These are phyloP conservation scores for Daldinia childiae DNA, from an alignment of 495 filamentous ascomycete genomes.

Conservation along the genomic window DNA sequence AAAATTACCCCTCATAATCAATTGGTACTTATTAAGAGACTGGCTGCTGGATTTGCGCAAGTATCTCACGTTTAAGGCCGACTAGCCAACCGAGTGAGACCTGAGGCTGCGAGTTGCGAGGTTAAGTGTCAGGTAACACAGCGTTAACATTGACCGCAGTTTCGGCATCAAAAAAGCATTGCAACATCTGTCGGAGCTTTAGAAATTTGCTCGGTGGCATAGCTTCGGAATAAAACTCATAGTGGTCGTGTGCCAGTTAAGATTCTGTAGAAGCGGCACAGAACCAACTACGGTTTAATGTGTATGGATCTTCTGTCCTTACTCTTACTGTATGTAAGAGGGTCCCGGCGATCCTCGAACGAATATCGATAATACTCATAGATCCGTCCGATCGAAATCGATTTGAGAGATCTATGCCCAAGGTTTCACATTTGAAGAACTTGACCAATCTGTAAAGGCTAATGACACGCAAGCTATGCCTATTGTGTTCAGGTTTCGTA, in stretches of 20 bases:
- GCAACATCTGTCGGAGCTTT: slow-evolving; percentile 16
- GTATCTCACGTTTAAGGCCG: slow-evolving; percentile 12
- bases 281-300: not conserved
- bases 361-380: not conserved
- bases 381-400: not conserved
- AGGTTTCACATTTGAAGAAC: slow-evolving; percentile 10
- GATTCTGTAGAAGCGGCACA: slow-evolving; percentile 2
- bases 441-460: slow-evolving; percentile 12
- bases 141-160: not conserved
- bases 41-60: too few species aligned
- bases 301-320: not conserved
- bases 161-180: slow-evolving; percentile 15
- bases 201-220: slow-evolving; percentile 25
- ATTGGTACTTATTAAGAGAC: not conserved
- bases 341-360: not conserved
- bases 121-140: not conserved
- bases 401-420: slow-evolving; percentile 9
- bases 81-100: not conserved
- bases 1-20: too few species aligned
- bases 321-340: not conserved
- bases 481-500: slow-evolving; percentile 3
- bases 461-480: slow-evolving; percentile 15
- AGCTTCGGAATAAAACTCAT: slow-evolving; percentile 16
- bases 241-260: slow-evolving; percentile 9
- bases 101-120: not conserved